phyloP scores from a whole-genome alignment of 78 protist genomes.

The Dictyostelium discoideum region DNA sequence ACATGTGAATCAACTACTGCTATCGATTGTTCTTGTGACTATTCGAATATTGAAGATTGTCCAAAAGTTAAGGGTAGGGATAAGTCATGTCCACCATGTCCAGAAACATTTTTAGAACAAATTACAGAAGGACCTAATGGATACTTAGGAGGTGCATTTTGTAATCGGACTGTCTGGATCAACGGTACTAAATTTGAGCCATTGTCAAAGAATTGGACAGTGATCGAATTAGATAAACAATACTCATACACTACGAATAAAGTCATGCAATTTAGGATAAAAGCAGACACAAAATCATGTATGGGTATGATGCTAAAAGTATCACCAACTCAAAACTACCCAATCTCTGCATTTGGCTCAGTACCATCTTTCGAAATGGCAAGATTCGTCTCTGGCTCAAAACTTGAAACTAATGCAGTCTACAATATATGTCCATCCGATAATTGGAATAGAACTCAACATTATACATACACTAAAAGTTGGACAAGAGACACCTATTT shows the following conservation, averaged over 20 bases:
- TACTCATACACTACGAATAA: neutral
- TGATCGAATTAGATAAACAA: neutral
- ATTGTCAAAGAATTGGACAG: neutral
- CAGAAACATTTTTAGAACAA: neutral
- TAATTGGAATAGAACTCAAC: neutral
- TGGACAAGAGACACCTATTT: constrained; percentile 60
- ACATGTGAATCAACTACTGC: neutral
- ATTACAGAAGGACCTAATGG: neutral
- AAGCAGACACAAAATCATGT: constrained; percentile 15
- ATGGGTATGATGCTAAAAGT: constrained; percentile 7
- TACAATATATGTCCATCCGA: constrained; percentile 61
- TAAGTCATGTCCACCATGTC: constrained; percentile 12
- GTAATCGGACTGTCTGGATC: neutral
- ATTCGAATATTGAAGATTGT: constrained; percentile 13
- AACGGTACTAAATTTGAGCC: neutral
- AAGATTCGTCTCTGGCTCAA: neutral
- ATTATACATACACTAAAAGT: neutral
- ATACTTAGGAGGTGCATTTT: neutral
- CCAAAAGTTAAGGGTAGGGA: neutral
- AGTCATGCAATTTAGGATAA: neutral
- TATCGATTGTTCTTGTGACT: constrained; percentile 45
- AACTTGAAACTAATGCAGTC: neutral
- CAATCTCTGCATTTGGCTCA: neutral
- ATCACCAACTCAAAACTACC: neutral
- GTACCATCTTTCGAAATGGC: neutral